A percentile compares a stretch with the other conserved stretches of the same genome.
Conservation (phyloP, 495 filamentous ascomycete genomes). For the Podospora tetraspora region DNA sequence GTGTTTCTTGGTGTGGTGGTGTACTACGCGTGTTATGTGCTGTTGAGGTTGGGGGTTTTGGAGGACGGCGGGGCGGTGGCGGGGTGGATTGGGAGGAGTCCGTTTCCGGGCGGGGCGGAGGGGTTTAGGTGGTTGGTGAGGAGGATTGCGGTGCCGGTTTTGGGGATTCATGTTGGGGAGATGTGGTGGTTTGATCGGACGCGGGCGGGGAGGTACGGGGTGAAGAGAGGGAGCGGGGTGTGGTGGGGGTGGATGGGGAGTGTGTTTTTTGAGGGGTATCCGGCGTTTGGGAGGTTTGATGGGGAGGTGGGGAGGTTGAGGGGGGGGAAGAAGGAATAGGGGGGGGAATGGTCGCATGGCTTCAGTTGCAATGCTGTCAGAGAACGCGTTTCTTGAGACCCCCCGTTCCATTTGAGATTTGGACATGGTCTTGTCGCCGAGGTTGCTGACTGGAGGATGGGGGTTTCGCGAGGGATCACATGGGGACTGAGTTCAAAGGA, state of each 20-base stretch:
- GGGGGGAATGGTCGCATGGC: background rate
- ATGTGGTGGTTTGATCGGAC: slow-evolving; percentile 32
- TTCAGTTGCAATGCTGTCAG: background rate
- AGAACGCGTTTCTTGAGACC: too few relatives aligned
- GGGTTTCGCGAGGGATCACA: too few relatives aligned
- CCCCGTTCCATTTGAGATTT: background rate
- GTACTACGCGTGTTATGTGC: slow-evolving; percentile 29
- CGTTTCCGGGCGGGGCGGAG: slow-evolving; percentile 26
- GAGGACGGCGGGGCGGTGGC: slow-evolving; percentile 12
- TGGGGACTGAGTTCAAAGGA: too few relatives aligned
- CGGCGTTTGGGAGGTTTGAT: slow-evolving; percentile 39
- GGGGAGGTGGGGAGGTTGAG: slow-evolving; percentile 25
- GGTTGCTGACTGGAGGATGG: too few relatives aligned
- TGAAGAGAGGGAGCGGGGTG: slow-evolving; percentile 23
- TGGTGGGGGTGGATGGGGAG: slow-evolving; percentile 39
- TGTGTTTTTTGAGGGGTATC: slow-evolving; percentile 38
- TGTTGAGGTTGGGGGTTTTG: slow-evolving; percentile 15
- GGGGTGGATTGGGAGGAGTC: slow-evolving; percentile 19
- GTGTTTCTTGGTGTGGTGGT: slow-evolving; percentile 25
- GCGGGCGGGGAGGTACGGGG: slow-evolving; percentile 28
- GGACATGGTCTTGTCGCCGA: background rate
- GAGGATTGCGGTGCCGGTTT: slow-evolving; percentile 30
- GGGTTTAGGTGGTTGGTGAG: slow-evolving; percentile 37
- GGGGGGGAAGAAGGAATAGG: slow-evolving; percentile 26
- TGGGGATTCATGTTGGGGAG: slow-evolving; percentile 37